Evolutionary conservation across 176 grass and related monocot species (phyloP).

Genomic region (Oryza rufipogon): DNA sequence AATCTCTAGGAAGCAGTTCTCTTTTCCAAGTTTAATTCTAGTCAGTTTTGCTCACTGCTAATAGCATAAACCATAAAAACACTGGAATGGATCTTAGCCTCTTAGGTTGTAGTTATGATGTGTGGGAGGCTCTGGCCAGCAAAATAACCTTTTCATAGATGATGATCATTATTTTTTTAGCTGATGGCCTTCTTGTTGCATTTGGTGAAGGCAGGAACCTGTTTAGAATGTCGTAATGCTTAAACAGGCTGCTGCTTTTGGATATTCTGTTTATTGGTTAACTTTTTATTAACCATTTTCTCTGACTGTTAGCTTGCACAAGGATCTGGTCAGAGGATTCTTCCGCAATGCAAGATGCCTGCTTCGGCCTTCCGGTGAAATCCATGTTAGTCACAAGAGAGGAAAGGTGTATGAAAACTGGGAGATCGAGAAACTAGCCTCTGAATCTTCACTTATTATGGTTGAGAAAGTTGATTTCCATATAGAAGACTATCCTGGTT

Average conservation of each 20-base stretch:
- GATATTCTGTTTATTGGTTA: background rate
- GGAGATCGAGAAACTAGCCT: conserved; percentile 50
- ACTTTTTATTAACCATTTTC: conserved; percentile 12
- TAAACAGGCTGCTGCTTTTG: background rate
- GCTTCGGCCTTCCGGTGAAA: conserved; percentile 48
- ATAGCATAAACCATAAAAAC: no score
- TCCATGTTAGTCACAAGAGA: conserved; percentile 60
- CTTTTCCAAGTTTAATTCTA: background rate
- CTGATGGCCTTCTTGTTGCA: background rate
- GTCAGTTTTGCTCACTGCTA: background rate
- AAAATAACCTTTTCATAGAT: background rate
- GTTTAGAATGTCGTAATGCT: background rate
- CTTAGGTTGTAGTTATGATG: background rate
- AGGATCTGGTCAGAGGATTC: conserved; percentile 41
- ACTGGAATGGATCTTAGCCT: background rate
- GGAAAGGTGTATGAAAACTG: conserved; percentile 33
- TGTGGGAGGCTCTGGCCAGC: background rate
- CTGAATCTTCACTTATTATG: conserved; percentile 38
- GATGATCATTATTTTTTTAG: background rate
- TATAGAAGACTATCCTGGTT: conserved; percentile 55
- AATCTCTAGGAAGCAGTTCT: background rate
- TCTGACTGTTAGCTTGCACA: conserved; percentile 45
- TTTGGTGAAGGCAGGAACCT: background rate
- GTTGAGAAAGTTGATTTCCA: conserved; percentile 37
- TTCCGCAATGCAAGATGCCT: conserved; percentile 53